phyloP scores from a whole-genome alignment of 148 eudicot genomes.

The Rhododendron kiyosumense region DNA sequence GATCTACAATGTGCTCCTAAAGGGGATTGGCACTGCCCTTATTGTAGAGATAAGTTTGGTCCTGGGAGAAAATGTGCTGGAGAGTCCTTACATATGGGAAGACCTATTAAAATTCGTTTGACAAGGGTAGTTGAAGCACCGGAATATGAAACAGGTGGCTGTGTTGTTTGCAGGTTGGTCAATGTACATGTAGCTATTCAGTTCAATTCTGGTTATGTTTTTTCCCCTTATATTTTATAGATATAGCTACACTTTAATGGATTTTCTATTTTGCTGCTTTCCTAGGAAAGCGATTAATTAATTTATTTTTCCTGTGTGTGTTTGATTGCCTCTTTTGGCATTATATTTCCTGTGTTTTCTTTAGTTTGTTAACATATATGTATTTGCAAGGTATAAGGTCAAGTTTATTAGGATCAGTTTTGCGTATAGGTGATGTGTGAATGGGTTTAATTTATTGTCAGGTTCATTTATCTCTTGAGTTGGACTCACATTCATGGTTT shows the following conservation, averaged over 20 bases:
- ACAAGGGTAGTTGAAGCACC: conserved; percentile 68
- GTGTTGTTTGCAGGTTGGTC: conserved; percentile 85
- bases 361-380: neutral
- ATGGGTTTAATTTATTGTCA: neutral
- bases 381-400: neutral
- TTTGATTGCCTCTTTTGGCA: neutral
- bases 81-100: conserved; percentile 33
- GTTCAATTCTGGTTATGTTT: neutral
- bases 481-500: neutral
- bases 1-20: conserved; percentile 45
- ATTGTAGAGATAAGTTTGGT: conserved; percentile 43
- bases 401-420: neutral
- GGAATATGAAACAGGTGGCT: conserved; percentile 77
- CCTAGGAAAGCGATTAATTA: neutral
- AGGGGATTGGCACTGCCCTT: conserved; percentile 64
- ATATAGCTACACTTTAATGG: neutral
- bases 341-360: neutral
- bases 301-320: neutral
- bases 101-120: conserved; percentile 55
- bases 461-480: neutral
- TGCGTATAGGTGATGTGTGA: neutral
- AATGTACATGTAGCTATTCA: neutral
- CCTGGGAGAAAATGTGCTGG: conserved; percentile 41
- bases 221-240: neutral
- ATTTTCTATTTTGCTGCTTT: neutral